Conservation (phyloP, 179 eudicot species). For the Gypsophila paniculata region DNA sequence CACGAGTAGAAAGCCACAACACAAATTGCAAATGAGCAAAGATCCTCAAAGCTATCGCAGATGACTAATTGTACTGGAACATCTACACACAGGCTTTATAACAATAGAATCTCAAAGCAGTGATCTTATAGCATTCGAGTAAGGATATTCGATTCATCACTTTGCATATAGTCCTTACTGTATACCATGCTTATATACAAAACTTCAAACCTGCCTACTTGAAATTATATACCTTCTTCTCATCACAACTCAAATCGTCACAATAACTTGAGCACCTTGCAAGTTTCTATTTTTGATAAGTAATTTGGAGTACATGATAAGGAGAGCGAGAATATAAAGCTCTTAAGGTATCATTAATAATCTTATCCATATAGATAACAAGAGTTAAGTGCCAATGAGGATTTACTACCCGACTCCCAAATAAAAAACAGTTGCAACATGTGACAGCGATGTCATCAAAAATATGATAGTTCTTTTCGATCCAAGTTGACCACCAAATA, state of each 20-base stretch:
- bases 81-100: background rate
- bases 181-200: background rate
- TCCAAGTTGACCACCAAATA: too few relatives aligned
- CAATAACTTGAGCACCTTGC: background rate
- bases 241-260: background rate
- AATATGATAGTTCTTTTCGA: too few relatives aligned
- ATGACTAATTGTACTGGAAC: background rate
- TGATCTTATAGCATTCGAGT: background rate
- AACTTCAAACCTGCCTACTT: background rate
- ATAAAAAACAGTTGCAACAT: too few relatives aligned
- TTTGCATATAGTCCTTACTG: background rate
- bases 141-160: background rate
- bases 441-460: too few relatives aligned
- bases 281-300: background rate
- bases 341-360: too few relatives aligned
- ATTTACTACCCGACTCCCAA: too few relatives aligned
- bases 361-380: too few relatives aligned
- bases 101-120: background rate
- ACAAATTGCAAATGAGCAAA: slow-evolving; percentile 3
- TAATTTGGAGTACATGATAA: too few relatives aligned
- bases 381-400: too few relatives aligned
- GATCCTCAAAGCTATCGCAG: background rate
- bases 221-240: background rate
- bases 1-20: background rate
- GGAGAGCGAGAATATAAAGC: too few relatives aligned